Percentiles rank a stretch among this genome's conserved stretches.
Conservation (phyloP, 352 stramenopile species). For the Phytophthora cactorum region DNA sequence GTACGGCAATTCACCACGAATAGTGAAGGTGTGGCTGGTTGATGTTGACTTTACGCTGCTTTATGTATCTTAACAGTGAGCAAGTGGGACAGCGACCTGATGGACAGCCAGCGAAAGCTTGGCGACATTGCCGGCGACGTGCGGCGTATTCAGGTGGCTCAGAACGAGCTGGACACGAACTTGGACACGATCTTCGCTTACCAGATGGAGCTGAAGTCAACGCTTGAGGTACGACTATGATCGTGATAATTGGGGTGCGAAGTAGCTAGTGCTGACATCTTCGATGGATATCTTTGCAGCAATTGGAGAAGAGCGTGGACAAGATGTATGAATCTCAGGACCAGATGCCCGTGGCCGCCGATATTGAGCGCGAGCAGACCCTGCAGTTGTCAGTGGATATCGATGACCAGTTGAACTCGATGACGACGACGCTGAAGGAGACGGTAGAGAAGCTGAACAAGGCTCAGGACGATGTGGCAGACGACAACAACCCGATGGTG, state of each 20-base stretch:
- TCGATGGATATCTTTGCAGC: constrained; percentile 38
- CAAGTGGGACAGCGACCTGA: constrained; percentile 84
- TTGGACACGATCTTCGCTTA: constrained; percentile 90
- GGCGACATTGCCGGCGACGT: constrained; percentile 86
- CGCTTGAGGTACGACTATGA: constrained; percentile 63
- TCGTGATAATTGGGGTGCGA: background rate
- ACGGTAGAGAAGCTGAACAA: constrained; percentile 90
- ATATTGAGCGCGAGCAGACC: constrained; percentile 88
- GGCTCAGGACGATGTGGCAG: constrained; percentile 68
- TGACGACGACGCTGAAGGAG: constrained; percentile 88
- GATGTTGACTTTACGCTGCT: no score
- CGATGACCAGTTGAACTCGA: constrained; percentile 87
- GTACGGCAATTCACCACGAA: constrained; percentile 27
- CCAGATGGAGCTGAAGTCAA: constrained; percentile 90
- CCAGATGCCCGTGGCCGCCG: constrained; percentile 83
- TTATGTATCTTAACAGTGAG: constrained; percentile 55
- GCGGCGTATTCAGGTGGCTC: constrained; percentile 82
- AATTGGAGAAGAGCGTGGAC: constrained; percentile 90
- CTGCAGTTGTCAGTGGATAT: constrained; percentile 88
- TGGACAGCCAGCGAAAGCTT: constrained; percentile 88
- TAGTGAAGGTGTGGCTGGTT: no score
- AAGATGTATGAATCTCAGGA: constrained; percentile 90
- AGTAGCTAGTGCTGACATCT: constrained; percentile 1
- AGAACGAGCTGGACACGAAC: constrained; percentile 88
- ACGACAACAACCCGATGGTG: constrained; percentile 82